A percentile compares a stretch with the other conserved stretches of the same genome.
phyloP scores from a whole-genome alignment of 2,329 filamentous ascomycete species.

The Penicillium freii region DNA sequence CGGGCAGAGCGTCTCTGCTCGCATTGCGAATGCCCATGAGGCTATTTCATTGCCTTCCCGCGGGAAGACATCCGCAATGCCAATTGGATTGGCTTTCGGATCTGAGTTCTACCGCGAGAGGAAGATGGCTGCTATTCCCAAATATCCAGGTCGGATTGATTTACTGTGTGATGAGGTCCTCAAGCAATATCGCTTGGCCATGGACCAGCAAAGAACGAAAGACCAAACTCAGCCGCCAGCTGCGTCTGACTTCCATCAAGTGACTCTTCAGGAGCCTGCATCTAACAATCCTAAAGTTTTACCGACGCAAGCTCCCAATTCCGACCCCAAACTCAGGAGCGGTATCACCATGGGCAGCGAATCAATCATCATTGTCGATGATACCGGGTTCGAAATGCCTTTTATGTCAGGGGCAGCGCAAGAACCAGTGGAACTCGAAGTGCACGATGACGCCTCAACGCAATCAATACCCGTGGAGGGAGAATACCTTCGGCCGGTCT shows the following conservation, averaged over 20 bases:
- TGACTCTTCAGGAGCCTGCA: constrained; percentile 2
- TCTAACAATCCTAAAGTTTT: not conserved
- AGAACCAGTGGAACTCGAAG: constrained; percentile 1
- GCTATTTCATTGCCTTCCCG: constrained; percentile 29
- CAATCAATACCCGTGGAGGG: constrained; percentile 25
- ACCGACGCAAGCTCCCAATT: constrained; percentile 17
- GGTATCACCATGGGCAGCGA: constrained; percentile 77
- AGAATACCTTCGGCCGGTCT: constrained; percentile 30
- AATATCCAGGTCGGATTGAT: constrained; percentile 68
- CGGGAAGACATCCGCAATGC: constrained; percentile 43
- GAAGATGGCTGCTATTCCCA: constrained; percentile 34
- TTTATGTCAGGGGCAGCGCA: constrained; percentile 41
- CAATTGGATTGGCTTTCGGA: constrained; percentile 46
- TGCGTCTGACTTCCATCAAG: constrained; percentile 8
- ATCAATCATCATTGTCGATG: constrained; percentile 84
- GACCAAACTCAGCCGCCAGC: constrained; percentile 5
- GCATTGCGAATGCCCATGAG: constrained; percentile 36
- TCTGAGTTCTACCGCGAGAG: constrained; percentile 46
- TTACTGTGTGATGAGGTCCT: constrained; percentile 73
- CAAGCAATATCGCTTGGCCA: constrained; percentile 74
- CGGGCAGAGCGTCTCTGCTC: constrained; percentile 32
- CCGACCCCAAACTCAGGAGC: constrained; percentile 44
- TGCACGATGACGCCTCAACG: constrained; percentile 16
- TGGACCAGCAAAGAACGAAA: constrained; percentile 42
- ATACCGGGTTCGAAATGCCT: constrained; percentile 47